A percentile compares a stretch with the other conserved stretches of the same genome.
phyloP scores from a whole-genome alignment of 495 filamentous ascomycete species.

The Penicillium canariense region DNA sequence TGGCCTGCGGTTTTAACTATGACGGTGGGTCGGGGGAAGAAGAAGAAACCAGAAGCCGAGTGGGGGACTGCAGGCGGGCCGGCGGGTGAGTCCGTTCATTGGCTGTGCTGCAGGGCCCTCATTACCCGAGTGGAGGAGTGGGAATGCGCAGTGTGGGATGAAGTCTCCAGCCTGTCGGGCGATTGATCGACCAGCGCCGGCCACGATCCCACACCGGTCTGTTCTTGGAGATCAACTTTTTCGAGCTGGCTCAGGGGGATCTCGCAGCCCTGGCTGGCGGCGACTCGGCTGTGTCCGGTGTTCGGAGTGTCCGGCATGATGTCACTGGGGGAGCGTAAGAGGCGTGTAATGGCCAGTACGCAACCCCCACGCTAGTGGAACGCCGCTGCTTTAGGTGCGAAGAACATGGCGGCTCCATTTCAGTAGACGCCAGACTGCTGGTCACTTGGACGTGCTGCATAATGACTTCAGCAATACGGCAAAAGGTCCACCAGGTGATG shows the following conservation, averaged over 20 bases:
- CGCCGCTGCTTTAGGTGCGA: not conserved
- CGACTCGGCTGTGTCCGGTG: too few relatives aligned
- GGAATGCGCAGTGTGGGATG: constrained; percentile 16
- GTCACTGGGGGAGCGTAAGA: constrained; percentile 15
- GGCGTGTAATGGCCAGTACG: constrained; percentile 10
- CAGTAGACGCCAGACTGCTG: too few relatives aligned
- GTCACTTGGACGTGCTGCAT: too few relatives aligned
- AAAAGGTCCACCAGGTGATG: too few relatives aligned
- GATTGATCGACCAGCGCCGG: constrained; percentile 10
- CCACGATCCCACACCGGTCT: not conserved
- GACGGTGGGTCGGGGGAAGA: constrained; percentile 30
- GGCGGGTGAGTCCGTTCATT: constrained; percentile 12
- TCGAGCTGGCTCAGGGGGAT: too few relatives aligned
- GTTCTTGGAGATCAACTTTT: not conserved
- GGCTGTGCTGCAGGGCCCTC: constrained; percentile 4
- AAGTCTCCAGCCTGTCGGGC: constrained; percentile 7
- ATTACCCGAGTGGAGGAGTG: constrained; percentile 24
- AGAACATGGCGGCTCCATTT: not conserved
- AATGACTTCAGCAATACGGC: too few relatives aligned
- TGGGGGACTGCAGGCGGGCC: constrained; percentile 16
- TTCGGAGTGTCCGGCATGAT: too few relatives aligned
- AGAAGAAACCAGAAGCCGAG: constrained; percentile 30
- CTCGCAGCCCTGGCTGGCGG: too few relatives aligned
- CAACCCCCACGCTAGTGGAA: constrained; percentile 29
- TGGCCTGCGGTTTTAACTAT: constrained; percentile 25